Evolutionary conservation across 2,329 filamentous ascomycete genomes (phyloP).

Genomic region (Aurifilum marmelostoma): DNA sequence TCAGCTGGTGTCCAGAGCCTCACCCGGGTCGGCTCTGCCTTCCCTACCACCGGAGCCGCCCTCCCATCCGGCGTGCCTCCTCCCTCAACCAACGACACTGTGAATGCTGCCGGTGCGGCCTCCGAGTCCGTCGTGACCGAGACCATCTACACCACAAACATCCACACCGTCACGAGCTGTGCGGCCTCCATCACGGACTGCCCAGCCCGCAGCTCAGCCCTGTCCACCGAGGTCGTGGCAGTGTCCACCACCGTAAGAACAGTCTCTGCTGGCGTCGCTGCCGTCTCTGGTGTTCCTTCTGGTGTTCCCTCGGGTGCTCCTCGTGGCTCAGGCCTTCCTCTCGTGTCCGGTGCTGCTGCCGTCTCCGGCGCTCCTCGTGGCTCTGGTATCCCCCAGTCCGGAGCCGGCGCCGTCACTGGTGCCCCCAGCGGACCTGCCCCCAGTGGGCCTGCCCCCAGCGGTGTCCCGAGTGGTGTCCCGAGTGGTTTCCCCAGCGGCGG

Average conservation of each 20-base stretch:
- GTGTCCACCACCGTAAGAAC: constrained; percentile 24
- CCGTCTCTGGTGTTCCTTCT: neutral
- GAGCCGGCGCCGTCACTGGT: neutral
- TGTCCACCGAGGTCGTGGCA: constrained; percentile 25
- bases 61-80: neutral
- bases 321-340: constrained; percentile 1
- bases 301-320: constrained; percentile 10
- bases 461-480: constrained; percentile 11
- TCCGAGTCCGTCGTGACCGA: constrained; percentile 20
- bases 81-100: constrained; percentile 5
- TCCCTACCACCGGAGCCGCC: neutral
- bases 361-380: constrained; percentile 4
- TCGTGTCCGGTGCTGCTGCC: neutral
- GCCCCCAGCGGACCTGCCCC: constrained; percentile 10
- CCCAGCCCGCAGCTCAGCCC: constrained; percentile 22
- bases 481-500: too few relatives aligned
- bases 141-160: constrained; percentile 24
- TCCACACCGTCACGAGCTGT: constrained; percentile 28
- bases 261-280: neutral
- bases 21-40: constrained; percentile 6
- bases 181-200: constrained; percentile 25
- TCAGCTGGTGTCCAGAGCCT: constrained; percentile 13
- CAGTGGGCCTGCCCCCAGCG: too few relatives aligned
- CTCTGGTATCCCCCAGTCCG: constrained; percentile 9
- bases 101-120: constrained; percentile 2